These are phyloP conservation scores for Pseudocercospora eumusae DNA, from an alignment of 2,329 filamentous ascomycete species.

Conservation along the genomic window DNA sequence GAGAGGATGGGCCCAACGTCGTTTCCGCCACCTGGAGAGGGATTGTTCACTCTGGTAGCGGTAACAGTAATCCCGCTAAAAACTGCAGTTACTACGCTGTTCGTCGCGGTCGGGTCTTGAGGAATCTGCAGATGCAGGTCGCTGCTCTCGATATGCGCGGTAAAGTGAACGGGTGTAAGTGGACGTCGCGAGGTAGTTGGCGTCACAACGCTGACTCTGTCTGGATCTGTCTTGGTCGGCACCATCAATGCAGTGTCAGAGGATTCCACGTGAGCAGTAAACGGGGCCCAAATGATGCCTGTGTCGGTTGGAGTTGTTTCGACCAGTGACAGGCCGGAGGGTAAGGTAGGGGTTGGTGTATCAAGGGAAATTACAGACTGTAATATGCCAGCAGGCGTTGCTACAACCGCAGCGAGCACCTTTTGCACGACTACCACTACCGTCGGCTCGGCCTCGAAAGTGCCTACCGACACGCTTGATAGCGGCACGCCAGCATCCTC, in stretches of 20 bases:
- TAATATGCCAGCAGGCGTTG: conserved; percentile 21
- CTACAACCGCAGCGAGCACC: conserved; percentile 37
- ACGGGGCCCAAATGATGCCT: conserved; percentile 23
- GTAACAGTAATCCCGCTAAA: conserved; percentile 25
- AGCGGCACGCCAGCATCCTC: conserved; percentile 17
- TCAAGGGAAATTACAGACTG: conserved; percentile 20
- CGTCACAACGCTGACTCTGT: background rate
- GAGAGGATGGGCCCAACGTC: conserved; percentile 21
- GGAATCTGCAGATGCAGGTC: conserved; percentile 27
- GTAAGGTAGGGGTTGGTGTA: conserved; percentile 33
- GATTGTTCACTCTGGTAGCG: conserved; percentile 23
- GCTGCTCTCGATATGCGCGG: conserved; percentile 26
- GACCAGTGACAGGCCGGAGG: conserved; percentile 24
- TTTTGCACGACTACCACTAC: conserved; percentile 48
- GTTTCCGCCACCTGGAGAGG: conserved; percentile 7
- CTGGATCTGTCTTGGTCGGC: conserved; percentile 21
- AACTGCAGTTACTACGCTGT: conserved; percentile 27
- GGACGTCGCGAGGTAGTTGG: background rate
- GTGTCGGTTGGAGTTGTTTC: conserved; percentile 23
- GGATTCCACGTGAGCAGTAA: conserved; percentile 33
- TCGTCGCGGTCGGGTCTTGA: conserved; percentile 18
- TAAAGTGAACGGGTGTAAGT: conserved; percentile 20
- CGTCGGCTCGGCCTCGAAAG: conserved; percentile 44
- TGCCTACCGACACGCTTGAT: conserved; percentile 36
- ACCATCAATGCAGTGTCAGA: conserved; percentile 28